Evolutionary conservation across 805 yeast genomes (phyloP), one percentile per base, ranked within the genome.

Genomic region (Aciculoconidium aculeatum): DNA sequence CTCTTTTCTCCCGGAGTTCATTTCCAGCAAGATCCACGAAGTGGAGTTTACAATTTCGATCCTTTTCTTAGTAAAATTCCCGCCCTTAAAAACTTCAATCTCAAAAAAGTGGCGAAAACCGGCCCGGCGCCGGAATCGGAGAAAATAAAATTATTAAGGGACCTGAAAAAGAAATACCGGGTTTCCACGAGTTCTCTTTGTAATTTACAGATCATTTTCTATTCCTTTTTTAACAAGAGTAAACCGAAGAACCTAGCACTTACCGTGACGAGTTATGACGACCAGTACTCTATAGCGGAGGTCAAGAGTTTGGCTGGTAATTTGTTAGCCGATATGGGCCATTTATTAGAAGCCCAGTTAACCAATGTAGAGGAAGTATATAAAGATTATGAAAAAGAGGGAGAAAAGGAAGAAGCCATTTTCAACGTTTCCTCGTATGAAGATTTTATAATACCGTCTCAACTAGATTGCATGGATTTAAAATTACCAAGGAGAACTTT

Each of bases 171-270:
- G 49, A 53, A 47, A 32, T 90, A 67, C 49, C 73, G 71, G 34
- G 82, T 94, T 2, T 86, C 96, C 1, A 87, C 97, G 0, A 82
- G 94, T 11, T 82, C 95, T 1, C 71, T 90, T 83, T 88, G 97
- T 0, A 67, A 78, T 1, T 56, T 78, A 1, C 64, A 90, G 25
- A 65, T 77, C 3, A 94, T 87, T 28, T 61, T 90, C 35, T 96
- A 92, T 55, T 67, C 65, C 35, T 57, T 84, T 7, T 48, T 92
- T 21, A 76, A 79, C 42, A 65, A 61, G 7, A 31, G 42, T 1
- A 37, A 36, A 9, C 31, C 41, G 9, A 41, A 29, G n/a, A n/a
- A n/a, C n/a, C n/a, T n/a, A n/a, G n/a, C n/a, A n/a, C n/a, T n/a
- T n/a, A n/a, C n/a, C n/a, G n/a, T n/a, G n/a, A n/a, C n/a, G n/a